Evolutionary conservation across 2,329 filamentous ascomycete species (phyloP).

Genomic region (Colletotrichum sojae): DNA sequence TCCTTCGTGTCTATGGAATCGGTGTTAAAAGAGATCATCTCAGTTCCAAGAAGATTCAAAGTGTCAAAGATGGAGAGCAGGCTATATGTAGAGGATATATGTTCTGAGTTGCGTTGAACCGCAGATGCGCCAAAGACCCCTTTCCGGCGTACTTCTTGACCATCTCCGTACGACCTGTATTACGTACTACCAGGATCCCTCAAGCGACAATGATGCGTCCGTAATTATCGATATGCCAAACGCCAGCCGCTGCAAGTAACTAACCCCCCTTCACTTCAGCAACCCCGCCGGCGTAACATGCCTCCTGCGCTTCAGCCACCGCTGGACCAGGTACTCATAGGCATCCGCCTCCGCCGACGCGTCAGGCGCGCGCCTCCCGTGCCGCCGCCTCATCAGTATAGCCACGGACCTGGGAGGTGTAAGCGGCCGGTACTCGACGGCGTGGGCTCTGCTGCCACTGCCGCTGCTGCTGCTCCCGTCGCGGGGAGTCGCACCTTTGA

Average conservation of each 20-base stretch:
- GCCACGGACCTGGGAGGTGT: conserved; percentile 37
- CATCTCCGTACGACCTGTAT: too few relatives aligned
- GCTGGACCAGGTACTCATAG: conserved; percentile 7
- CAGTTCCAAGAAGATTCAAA: too few relatives aligned
- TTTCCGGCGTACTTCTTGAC: too few relatives aligned
- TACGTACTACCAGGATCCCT: too few relatives aligned
- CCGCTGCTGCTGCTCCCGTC: background rate
- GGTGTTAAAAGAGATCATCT: too few relatives aligned
- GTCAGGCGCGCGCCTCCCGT: background rate
- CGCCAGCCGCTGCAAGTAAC: background rate
- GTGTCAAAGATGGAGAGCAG: too few relatives aligned
- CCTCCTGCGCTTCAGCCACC: conserved; percentile 17
- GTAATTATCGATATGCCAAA: background rate
- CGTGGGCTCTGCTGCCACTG: background rate
- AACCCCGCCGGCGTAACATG: background rate
- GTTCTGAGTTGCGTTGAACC: too few relatives aligned
- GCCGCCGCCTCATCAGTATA: conserved; percentile 29
- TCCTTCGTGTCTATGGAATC: too few relatives aligned
- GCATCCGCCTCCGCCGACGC: conserved; percentile 2
- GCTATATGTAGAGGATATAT: too few relatives aligned
- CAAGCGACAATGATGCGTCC: too few relatives aligned
- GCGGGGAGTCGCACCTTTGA: conserved; percentile 36
- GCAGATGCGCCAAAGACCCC: too few relatives aligned
- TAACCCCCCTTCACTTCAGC: background rate
- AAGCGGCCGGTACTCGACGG: conserved; percentile 18